Conservation (phyloP, 306 rosid species). For the Aeschynomene evenia region DNA sequence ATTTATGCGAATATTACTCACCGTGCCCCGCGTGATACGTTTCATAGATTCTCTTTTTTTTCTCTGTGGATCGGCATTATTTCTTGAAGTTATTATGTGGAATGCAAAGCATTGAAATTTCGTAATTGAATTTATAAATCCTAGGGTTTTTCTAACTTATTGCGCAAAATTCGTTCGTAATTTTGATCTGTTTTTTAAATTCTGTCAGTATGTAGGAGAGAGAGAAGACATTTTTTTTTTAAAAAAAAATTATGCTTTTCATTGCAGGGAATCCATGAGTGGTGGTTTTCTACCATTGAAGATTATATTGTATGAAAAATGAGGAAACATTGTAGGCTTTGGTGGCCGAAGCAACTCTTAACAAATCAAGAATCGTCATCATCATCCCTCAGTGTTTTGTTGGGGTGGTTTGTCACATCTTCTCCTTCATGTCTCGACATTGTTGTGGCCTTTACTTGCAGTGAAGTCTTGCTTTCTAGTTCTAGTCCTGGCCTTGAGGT, state of each 20-base stretch:
- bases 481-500: slow-evolving; percentile 58
- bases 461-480: slow-evolving; percentile 43
- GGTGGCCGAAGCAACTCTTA: slow-evolving; percentile 89
- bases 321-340: slow-evolving; percentile 70
- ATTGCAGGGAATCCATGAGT: slow-evolving; percentile 36
- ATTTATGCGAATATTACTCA: background rate
- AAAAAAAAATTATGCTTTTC: no score
- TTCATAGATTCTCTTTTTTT: background rate
- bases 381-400: slow-evolving; percentile 44
- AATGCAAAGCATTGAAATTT: background rate
- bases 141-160: slow-evolving; percentile 6
- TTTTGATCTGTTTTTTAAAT: background rate
- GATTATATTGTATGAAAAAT: slow-evolving; percentile 40
- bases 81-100: background rate
- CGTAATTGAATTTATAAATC: background rate
- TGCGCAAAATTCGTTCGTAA: background rate
- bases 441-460: slow-evolving; percentile 65
- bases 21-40: background rate
- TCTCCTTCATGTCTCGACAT: slow-evolving; percentile 69
- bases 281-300: slow-evolving; percentile 18
- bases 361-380: slow-evolving; percentile 36
- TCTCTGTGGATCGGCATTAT: background rate
- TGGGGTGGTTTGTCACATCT: slow-evolving; percentile 81
- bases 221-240: slow-evolving; percentile 8
- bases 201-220: slow-evolving; percentile 4